These are phyloP conservation scores for Fraxinus dipetala DNA, from an alignment of 305 asterid genomes.

Conservation along the genomic window DNA sequence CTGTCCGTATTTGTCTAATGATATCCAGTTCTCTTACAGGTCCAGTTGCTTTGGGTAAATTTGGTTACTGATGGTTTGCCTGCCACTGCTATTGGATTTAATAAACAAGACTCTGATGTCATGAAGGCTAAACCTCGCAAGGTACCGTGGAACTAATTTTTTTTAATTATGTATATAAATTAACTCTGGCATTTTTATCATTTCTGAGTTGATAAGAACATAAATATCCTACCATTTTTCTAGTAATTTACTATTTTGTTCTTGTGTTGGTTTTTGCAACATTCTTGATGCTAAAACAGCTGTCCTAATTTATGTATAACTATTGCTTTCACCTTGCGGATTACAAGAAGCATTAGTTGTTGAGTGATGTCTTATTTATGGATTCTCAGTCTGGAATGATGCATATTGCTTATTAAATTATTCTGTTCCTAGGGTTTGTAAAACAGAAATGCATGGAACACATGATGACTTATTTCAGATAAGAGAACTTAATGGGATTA, in stretches of 20 bases:
- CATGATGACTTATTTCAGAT: conserved; percentile 6
- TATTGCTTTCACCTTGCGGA: background rate
- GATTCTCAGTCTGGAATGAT: conserved; percentile 2
- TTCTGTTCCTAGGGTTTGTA: background rate
- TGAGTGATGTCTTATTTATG: background rate
- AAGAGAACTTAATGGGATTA: background rate
- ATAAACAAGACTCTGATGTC: conserved; percentile 95
- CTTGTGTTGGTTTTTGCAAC: conserved; percentile 11
- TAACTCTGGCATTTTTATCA: conserved; percentile 5
- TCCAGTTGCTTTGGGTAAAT: conserved; percentile 99
- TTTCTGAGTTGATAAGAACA: background rate
- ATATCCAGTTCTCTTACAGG: conserved; percentile 50
- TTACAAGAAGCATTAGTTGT: conserved; percentile 2
- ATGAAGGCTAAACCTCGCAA: conserved; percentile 98
- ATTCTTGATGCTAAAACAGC: background rate
- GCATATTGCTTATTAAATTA: conserved; percentile 1
- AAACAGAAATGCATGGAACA: background rate
- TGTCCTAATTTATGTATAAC: conserved; percentile 2
- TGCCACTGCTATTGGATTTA: conserved; percentile 98
- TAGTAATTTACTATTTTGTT: background rate
- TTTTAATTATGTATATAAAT: background rate
- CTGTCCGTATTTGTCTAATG: conserved; percentile 12
- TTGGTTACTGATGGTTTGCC: conserved; percentile 99
- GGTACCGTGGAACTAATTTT: conserved; percentile 40
- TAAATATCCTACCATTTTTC: conserved; percentile 10